These are phyloP conservation scores for Bretschneidera sinensis DNA, from an alignment of 345 rosid species.

Conservation along the genomic window DNA sequence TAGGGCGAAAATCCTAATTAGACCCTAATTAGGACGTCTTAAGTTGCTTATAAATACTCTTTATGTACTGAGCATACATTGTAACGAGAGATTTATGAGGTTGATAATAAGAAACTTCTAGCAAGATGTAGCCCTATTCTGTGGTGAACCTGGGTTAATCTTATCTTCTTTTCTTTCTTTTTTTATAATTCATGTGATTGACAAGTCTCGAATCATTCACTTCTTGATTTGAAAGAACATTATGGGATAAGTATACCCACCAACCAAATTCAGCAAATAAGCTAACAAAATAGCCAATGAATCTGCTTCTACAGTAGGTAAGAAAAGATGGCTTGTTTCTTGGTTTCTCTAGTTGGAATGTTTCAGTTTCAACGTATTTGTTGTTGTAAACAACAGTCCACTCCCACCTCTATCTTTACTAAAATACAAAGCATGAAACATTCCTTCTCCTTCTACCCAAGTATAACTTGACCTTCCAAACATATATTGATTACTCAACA, in stretches of 20 bases:
- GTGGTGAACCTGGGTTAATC: too few species aligned
- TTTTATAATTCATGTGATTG: too few species aligned
- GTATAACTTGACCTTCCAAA: slow-evolving; percentile 42
- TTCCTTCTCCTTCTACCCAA: slow-evolving; percentile 66
- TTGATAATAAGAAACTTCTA: too few species aligned
- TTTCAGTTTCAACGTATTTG: slow-evolving; percentile 39
- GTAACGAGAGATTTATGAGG: too few species aligned
- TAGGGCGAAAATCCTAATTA: too few species aligned
- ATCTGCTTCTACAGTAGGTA: slow-evolving; percentile 41
- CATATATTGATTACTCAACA: slow-evolving; percentile 9
- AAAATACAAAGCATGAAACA: slow-evolving; percentile 53
- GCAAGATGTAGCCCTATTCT: too few species aligned
- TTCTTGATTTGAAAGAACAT: background rate
- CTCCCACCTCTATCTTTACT: slow-evolving; percentile 18
- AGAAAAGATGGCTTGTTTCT: slow-evolving; percentile 35
- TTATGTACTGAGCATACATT: too few species aligned
- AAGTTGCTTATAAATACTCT: too few species aligned
- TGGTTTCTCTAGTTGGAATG: slow-evolving; percentile 38
- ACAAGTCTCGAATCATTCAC: too few species aligned
- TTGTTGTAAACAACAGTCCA: slow-evolving; percentile 45
- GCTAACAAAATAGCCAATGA: slow-evolving; percentile 34
- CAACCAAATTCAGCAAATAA: slow-evolving; percentile 33
- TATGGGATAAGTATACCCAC: background rate
- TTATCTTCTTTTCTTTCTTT: too few species aligned
- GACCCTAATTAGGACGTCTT: too few species aligned